Percentiles rank a stretch among this genome's conserved stretches.
Conservation (phyloP, 495 filamentous ascomycete species). For the Penicillium herquei region DNA sequence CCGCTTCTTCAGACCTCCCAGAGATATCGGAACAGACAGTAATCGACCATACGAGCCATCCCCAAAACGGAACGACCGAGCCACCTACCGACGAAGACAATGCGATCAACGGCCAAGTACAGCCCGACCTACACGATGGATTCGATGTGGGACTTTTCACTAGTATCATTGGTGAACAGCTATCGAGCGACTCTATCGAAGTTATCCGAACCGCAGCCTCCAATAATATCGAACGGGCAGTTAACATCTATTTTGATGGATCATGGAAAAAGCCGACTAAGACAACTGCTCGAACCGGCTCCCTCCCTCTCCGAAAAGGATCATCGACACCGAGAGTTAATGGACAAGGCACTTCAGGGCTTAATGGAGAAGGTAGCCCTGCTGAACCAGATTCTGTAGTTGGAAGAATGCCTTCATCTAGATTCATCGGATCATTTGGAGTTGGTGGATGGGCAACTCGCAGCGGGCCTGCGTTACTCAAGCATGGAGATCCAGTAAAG, state of each 20-base stretch:
- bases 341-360: background rate
- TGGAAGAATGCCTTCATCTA: conserved; percentile 53
- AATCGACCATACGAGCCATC: background rate
- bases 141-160: conserved; percentile 73
- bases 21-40: background rate
- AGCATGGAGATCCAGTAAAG: conserved; percentile 72
- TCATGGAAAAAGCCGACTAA: conserved; percentile 67
- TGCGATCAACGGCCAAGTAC: background rate
- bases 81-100: background rate
- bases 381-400: conserved; percentile 12
- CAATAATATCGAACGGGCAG: conserved; percentile 62
- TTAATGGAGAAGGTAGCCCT: background rate
- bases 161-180: conserved; percentile 64
- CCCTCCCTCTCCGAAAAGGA: conserved; percentile 6
- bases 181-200: conserved; percentile 51
- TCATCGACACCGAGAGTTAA: background rate
- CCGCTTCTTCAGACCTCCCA: background rate
- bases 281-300: conserved; percentile 6
- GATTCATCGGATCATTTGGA: conserved; percentile 92
- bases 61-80: background rate
- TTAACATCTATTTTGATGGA: conserved; percentile 90
- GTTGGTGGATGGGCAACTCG: conserved; percentile 90
- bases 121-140: conserved; percentile 11
- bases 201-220: conserved; percentile 58
- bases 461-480: conserved; percentile 70